These are phyloP conservation scores for Boletus sp. DNA, from an alignment of 768 basidiomycete species.

Conservation along the genomic window DNA sequence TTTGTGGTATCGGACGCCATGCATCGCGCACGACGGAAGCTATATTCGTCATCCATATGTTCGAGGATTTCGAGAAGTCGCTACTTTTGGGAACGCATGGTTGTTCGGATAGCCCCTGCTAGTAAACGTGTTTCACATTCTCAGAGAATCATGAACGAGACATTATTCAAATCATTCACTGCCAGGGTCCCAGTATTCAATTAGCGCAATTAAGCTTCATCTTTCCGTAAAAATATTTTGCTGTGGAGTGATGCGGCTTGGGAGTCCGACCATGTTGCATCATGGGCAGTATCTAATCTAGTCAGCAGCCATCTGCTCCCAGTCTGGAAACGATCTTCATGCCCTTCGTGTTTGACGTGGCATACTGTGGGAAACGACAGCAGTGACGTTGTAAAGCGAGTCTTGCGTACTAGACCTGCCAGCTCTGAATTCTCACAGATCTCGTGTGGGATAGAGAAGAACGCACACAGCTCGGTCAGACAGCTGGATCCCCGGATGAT, in stretches of 20 bases:
- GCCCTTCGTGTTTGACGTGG: background rate
- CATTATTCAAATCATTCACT: background rate
- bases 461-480: background rate
- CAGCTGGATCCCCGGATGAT: background rate
- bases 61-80: background rate
- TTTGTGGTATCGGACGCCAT: background rate
- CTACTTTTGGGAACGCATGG: background rate
- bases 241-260: background rate
- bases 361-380: background rate
- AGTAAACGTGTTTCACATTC: constrained; percentile 11
- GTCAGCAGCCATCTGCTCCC: background rate
- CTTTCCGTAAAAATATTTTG: background rate
- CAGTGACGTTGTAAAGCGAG: background rate
- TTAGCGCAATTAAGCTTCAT: background rate
- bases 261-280: background rate
- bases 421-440: background rate
- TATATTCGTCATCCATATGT: constrained; percentile 3
- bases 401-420: background rate
- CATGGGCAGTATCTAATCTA: constrained; percentile 14
- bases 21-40: background rate
- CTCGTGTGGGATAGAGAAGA: background rate
- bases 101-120: background rate
- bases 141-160: background rate
- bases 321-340: background rate
- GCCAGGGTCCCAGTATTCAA: background rate